Conservation (phyloP, 2,329 filamentous ascomycete species). For the Diaporthe citri region DNA sequence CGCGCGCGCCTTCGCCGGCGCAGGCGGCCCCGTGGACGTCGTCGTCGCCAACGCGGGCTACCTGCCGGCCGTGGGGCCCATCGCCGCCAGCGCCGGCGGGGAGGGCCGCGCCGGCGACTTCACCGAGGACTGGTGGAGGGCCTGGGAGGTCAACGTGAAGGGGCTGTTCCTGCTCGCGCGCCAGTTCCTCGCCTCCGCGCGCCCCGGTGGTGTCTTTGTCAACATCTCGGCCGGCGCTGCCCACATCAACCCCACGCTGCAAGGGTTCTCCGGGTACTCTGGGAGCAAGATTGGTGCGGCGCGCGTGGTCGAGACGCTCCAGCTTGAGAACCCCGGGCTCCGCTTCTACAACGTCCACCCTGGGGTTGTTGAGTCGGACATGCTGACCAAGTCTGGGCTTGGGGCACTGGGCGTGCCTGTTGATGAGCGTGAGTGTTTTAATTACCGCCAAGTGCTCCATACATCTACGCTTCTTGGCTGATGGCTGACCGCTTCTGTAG, state of each 20-base stretch:
- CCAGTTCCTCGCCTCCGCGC: conserved; percentile 41
- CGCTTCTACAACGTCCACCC: conserved; percentile 33
- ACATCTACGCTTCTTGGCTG: background rate
- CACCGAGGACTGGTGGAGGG: conserved; percentile 44
- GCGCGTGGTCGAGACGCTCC: conserved; percentile 40
- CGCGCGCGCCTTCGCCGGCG: conserved; percentile 30
- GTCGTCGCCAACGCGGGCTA: conserved; percentile 48
- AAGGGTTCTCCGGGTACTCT: conserved; percentile 34
- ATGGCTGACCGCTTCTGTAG: conserved; percentile 22
- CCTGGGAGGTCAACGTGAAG: conserved; percentile 46
- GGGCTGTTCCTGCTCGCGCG: conserved; percentile 44
- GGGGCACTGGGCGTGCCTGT: background rate
- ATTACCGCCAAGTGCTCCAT: background rate
- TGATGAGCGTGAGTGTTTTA: conserved; percentile 28
- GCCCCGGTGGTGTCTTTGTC: conserved; percentile 42
- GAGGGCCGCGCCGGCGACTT: background rate
- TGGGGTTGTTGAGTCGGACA: conserved; percentile 25
- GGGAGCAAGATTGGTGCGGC: conserved; percentile 38
- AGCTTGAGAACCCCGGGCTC: conserved; percentile 34
- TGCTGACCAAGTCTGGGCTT: conserved; percentile 25
- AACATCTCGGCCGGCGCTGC: conserved; percentile 43
- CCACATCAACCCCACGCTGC: conserved; percentile 30
- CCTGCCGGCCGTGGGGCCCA: conserved; percentile 40
- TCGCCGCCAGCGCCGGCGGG: conserved; percentile 38
- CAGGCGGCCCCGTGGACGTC: conserved; percentile 43